Evolutionary conservation across 2,329 filamentous ascomycete species (phyloP), one percentile per base, ranked within the genome.

Genomic region (Salinomyces thailandicus): DNA sequence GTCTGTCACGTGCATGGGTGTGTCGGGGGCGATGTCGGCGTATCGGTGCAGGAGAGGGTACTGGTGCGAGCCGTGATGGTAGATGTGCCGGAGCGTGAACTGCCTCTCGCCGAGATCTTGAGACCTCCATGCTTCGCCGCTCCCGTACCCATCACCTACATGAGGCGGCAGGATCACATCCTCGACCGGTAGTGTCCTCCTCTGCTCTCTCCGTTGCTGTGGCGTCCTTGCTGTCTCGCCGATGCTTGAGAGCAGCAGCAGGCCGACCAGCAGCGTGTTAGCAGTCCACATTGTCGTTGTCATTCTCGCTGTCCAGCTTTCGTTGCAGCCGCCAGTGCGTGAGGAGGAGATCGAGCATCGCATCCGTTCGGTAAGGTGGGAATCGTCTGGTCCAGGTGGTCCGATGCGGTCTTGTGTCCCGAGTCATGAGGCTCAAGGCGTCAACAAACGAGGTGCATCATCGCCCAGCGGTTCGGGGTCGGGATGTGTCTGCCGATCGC

Each of bases 11-110:
- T 43, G 39, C 6, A 57, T 33, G 27, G 34, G 31, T n/a, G 78
- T 71, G 30, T 77, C 66, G 7, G 70, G 62, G 14, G 72, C 63
- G 19, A 95, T 67, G 58, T 96, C 85, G 43, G 81, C 69, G 49
- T 76, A 79, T 40, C 80, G 73, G 59, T 95, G 85, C 12, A 95
- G 73, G 4, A 71, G 62, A 2, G 87, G 87, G 49, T 93, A 75
- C 48, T 73, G 66, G 59, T 89, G 74, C 27, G 85, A 82, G 40
- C 89, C 89, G 63, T 94, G 87, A 58, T 95, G 87, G 62, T 85
- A 91, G 53, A 96, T 79, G 62, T 98, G 89, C 51, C 85, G 79
- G 38, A 98, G 73, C 5, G 72, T 77, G 37, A 60, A 60, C 17
- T 46, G 47, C 36, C 35, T 38, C 37, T 50, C 48, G 18, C 47